phyloP scores from a whole-genome alignment of 2,329 filamentous ascomycete species.

The Hymenoscyphus salicellus region DNA sequence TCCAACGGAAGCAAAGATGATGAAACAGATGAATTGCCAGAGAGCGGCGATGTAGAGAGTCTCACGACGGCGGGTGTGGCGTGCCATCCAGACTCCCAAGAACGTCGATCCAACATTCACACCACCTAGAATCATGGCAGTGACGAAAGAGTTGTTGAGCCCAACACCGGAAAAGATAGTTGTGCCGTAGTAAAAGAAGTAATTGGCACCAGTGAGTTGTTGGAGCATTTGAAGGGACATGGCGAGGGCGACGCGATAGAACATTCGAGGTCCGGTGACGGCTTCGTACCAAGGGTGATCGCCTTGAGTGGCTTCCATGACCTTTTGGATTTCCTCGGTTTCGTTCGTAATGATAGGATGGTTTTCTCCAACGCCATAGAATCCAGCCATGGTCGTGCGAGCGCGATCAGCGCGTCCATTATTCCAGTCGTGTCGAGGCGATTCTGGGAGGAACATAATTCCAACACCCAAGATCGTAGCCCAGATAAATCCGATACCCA shows the following conservation, averaged over 20 bases:
- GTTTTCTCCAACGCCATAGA: constrained; percentile 47
- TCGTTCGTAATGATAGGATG: constrained; percentile 50
- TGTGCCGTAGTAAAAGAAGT: constrained; percentile 64
- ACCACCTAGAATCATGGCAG: constrained; percentile 64
- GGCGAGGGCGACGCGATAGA: constrained; percentile 63
- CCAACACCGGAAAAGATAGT: constrained; percentile 66
- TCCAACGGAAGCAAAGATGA: constrained; percentile 54
- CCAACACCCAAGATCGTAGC: constrained; percentile 52
- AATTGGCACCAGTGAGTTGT: constrained; percentile 64
- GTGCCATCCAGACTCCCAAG: constrained; percentile 58
- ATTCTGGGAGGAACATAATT: constrained; percentile 46
- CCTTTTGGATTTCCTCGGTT: constrained; percentile 49
- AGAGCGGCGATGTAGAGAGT: constrained; percentile 63
- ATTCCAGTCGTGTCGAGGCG: constrained; percentile 54
- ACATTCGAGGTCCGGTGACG: constrained; percentile 57
- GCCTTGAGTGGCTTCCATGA: constrained; percentile 43
- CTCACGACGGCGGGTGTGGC: constrained; percentile 65
- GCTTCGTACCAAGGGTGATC: constrained; percentile 63
- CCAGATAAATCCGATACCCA: constrained; percentile 53
- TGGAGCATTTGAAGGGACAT: constrained; percentile 63
- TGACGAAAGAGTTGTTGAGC: constrained; percentile 62
- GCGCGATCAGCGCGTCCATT: constrained; percentile 48
- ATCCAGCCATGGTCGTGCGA: constrained; percentile 49
- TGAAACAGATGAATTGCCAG: constrained; percentile 69
- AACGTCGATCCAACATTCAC: constrained; percentile 65